These are phyloP conservation scores for Acer saccharum DNA, from an alignment of 345 rosid genomes.

Conservation along the genomic window DNA sequence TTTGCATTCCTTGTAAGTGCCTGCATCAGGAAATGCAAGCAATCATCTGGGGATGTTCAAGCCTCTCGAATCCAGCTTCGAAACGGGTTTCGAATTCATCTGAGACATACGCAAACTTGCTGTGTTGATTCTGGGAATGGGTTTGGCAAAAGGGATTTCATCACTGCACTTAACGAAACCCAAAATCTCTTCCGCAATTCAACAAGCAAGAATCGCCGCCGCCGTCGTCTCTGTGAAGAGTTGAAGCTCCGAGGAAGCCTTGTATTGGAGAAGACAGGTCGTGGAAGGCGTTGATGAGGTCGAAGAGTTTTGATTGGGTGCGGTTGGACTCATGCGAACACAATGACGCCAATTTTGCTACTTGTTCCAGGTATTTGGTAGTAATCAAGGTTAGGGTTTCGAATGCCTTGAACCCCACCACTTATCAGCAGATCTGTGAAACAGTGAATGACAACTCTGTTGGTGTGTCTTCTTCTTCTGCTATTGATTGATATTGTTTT, in stretches of 20 bases:
- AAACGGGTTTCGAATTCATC: neutral
- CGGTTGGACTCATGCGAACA: conserved; percentile 50
- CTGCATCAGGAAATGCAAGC: conserved; percentile 37
- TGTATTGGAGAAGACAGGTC: conserved; percentile 31
- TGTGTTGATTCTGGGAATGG: conserved; percentile 32
- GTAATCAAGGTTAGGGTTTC: conserved; percentile 48
- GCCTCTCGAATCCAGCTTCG: neutral
- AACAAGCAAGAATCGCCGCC: conserved; percentile 14
- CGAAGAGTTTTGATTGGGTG: conserved; percentile 50
- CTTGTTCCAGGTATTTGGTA: conserved; percentile 38
- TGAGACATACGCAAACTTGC: neutral
- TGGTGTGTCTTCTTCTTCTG: conserved; percentile 24
- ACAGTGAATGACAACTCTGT: conserved; percentile 45
- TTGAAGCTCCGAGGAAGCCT: conserved; percentile 52
- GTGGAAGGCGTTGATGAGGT: conserved; percentile 48
- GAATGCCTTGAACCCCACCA: conserved; percentile 46
- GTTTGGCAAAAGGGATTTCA: conserved; percentile 66
- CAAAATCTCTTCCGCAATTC: conserved; percentile 34
- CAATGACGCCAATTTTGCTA: conserved; percentile 44
- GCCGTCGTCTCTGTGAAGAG: conserved; percentile 18
- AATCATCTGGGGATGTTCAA: conserved; percentile 41
- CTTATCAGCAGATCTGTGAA: conserved; percentile 57
- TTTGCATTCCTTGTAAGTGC: neutral
- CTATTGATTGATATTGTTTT: conserved; percentile 3
- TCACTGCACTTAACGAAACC: conserved; percentile 32